These are phyloP conservation scores for Ophiostoma australiae DNA, from an alignment of 2,329 filamentous ascomycete species.

Conservation along the genomic window DNA sequence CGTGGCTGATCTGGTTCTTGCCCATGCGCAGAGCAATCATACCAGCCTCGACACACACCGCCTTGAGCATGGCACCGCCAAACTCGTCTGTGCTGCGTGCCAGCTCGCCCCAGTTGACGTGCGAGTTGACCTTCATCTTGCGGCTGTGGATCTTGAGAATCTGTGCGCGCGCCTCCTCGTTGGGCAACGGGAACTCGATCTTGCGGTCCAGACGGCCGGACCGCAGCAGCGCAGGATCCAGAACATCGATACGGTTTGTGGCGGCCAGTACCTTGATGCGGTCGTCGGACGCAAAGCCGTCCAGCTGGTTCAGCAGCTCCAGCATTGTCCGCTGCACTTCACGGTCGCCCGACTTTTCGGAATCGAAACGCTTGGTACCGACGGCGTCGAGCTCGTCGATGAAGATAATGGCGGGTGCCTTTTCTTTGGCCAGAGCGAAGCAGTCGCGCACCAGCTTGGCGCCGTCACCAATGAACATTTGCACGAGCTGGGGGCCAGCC, in stretches of 20 bases:
- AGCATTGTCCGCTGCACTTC: constrained; percentile 99
- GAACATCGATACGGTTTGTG: constrained; percentile 89
- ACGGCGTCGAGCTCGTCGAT: constrained; percentile 97
- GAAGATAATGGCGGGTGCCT: constrained; percentile 98
- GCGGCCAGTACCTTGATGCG: constrained; percentile 94
- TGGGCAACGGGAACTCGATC: constrained; percentile 96
- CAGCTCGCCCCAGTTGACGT: constrained; percentile 90
- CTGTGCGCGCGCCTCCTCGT: constrained; percentile 94
- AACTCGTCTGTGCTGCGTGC: constrained; percentile 98
- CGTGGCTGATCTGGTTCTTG: constrained; percentile 93
- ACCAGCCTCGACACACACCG: constrained; percentile 95
- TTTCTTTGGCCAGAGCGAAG: constrained; percentile 96
- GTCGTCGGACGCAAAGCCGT: constrained; percentile 95
- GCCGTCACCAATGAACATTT: constrained; percentile 99
- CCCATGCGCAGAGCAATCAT: constrained; percentile 97
- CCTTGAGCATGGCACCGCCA: constrained; percentile 94
- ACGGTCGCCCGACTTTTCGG: constrained; percentile 93
- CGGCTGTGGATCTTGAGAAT: constrained; percentile 96
- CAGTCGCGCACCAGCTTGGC: constrained; percentile 96
- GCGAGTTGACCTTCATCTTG: constrained; percentile 94
- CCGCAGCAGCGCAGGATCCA: constrained; percentile 85
- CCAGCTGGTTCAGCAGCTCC: constrained; percentile 95
- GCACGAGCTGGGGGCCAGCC: constrained; percentile 92
- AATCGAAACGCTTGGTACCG: constrained; percentile 98
- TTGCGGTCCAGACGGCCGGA: constrained; percentile 92